phyloP scores from a whole-genome alignment of 1,139 yeast genomes.

The Kluyveromyces sp. region DNA sequence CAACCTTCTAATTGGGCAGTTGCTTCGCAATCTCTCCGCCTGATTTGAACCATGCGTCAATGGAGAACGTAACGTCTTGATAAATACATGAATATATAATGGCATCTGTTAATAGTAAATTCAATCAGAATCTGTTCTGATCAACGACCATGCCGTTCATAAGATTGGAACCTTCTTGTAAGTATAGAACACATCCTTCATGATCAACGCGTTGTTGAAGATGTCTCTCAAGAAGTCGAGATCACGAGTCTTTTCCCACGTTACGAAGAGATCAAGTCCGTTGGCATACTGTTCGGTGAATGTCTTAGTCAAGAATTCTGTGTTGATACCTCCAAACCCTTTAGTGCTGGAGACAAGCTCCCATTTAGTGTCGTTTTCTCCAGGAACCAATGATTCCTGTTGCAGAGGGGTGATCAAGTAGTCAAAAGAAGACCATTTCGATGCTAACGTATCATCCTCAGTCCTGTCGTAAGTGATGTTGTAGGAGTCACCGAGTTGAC shows the following conservation, averaged over 20 bases:
- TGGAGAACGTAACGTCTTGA: background rate
- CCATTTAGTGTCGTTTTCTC: slow-evolving; percentile 35
- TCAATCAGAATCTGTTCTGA: background rate
- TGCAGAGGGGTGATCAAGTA: slow-evolving; percentile 48
- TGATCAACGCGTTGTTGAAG: slow-evolving; percentile 20
- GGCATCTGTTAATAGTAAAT: slow-evolving; percentile 10
- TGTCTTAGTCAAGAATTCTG: slow-evolving; percentile 16
- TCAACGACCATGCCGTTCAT: background rate
- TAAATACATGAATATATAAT: background rate
- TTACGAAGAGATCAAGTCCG: slow-evolving; percentile 4
- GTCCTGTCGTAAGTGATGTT: slow-evolving; percentile 65
- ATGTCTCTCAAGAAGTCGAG: slow-evolving; percentile 13
- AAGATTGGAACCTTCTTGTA: slow-evolving; percentile 26
- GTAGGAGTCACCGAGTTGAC: slow-evolving; percentile 39
- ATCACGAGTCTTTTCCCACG: slow-evolving; percentile 10
- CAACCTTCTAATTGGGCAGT: slow-evolving; percentile 23
- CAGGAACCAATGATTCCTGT: slow-evolving; percentile 19
- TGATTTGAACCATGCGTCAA: too few species aligned
- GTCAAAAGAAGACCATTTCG: slow-evolving; percentile 50
- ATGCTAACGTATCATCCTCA: slow-evolving; percentile 42
- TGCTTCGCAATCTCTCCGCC: too few species aligned
- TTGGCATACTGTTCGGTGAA: slow-evolving; percentile 9
- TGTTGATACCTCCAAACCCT: slow-evolving; percentile 36
- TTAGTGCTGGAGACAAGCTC: slow-evolving; percentile 32
- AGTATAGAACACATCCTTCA: slow-evolving; percentile 28